Conservation (phyloP, 352 stramenopile species). For the Phytopythium mirpurense region DNA sequence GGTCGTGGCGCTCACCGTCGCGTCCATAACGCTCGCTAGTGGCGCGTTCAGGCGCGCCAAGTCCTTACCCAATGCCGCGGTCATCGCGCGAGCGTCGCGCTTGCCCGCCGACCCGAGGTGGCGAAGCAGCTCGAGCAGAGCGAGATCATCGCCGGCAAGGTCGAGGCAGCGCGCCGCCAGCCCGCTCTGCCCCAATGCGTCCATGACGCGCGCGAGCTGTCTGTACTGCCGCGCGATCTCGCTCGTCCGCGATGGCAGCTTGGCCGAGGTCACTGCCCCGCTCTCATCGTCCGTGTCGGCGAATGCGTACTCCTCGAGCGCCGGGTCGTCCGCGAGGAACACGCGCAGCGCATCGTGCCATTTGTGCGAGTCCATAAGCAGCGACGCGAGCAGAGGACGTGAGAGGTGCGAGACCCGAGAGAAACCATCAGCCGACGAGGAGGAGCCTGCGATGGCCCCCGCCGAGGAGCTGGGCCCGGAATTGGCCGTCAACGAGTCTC, state of each 20-base stretch:
- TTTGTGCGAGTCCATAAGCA: conserved; percentile 46
- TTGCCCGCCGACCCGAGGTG: conserved; percentile 15
- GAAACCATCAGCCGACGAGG: conserved; percentile 26
- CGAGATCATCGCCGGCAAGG: conserved; percentile 60
- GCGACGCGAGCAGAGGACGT: conserved; percentile 28
- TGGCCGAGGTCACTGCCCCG: conserved; percentile 23
- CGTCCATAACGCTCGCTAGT: conserved; percentile 35
- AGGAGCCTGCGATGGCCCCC: conserved; percentile 4
- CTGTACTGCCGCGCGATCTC: conserved; percentile 27
- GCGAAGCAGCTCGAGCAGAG: conserved; percentile 42
- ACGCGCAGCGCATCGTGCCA: conserved; percentile 53
- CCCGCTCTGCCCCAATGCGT: conserved; percentile 43
- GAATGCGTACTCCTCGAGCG: conserved; percentile 68
- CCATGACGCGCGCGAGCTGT: conserved; percentile 39
- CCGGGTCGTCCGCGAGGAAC: conserved; percentile 42
- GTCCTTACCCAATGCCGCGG: conserved; percentile 42
- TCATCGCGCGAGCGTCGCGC: conserved; percentile 14
- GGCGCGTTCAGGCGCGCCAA: conserved; percentile 50
- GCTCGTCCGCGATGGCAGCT: conserved; percentile 56
- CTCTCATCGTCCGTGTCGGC: conserved; percentile 22
- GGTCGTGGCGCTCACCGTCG: conserved; percentile 10
- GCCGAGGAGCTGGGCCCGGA: not conserved
- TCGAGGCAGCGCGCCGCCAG: conserved; percentile 62
- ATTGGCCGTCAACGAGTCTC: conserved; percentile 3
- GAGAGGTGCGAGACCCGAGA: conserved; percentile 37